Conservation (phyloP, 352 stramenopile species). For the Ophiocytium majus region DNA sequence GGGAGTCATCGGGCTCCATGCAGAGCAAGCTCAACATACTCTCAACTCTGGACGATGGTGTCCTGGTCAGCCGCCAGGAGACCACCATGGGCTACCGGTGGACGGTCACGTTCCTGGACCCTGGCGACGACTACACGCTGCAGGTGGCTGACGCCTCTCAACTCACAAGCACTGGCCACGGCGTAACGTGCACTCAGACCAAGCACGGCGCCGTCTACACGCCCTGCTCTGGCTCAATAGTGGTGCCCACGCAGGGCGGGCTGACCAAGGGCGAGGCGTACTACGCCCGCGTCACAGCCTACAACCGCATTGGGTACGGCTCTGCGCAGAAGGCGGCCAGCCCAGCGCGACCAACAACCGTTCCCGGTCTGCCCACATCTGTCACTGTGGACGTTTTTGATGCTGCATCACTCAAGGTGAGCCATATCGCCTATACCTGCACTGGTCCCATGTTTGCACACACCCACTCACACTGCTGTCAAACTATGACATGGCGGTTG, state of each 20-base stretch:
- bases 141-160: conserved; percentile 35
- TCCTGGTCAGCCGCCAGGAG: conserved; percentile 55
- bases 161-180: no score
- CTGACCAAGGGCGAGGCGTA: conserved; percentile 87
- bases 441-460: no score
- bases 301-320: conserved; percentile 84
- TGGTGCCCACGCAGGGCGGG: conserved; percentile 69
- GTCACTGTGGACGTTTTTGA: conserved; percentile 78
- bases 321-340: conserved; percentile 60
- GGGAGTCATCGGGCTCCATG: conserved; percentile 54
- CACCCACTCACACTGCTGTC: no score
- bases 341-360: conserved; percentile 77
- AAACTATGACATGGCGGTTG: no score
- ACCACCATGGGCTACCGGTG: conserved; percentile 65
- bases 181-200: conserved; percentile 38
- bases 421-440: no score
- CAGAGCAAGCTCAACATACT: conserved; percentile 57
- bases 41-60: conserved; percentile 46
- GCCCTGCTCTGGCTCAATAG: conserved; percentile 71
- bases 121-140: conserved; percentile 71
- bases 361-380: conserved; percentile 72
- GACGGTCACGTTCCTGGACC: conserved; percentile 80
- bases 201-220: conserved; percentile 67
- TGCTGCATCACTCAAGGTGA: conserved; percentile 57
- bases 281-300: conserved; percentile 84